Conservation (phyloP, 257 asterid genomes). For the Gentiana straminea region DNA sequence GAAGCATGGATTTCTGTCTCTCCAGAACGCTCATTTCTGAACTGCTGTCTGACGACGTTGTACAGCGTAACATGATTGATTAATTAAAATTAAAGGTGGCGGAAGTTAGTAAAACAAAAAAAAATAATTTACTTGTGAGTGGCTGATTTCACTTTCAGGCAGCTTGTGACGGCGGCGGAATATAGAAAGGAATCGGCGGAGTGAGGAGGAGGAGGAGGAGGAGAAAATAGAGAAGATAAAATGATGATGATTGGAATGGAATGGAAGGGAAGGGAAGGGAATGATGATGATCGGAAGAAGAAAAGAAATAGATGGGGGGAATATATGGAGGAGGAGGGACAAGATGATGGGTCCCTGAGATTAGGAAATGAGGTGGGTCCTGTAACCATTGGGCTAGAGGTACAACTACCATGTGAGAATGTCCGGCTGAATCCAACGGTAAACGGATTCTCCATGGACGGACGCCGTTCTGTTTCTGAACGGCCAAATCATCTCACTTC, state of each 20-base stretch:
- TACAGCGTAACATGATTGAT: slow-evolving; percentile 13
- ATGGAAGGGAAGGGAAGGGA: slow-evolving; percentile 4
- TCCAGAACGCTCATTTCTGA: slow-evolving; percentile 37
- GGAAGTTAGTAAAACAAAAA: neutral
- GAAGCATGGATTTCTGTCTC: slow-evolving; percentile 33
- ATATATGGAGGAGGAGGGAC: slow-evolving; percentile 6
- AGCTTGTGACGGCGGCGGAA: no score
- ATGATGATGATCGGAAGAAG: slow-evolving; percentile 11
- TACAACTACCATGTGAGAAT: slow-evolving; percentile 46
- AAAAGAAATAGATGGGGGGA: slow-evolving; percentile 9
- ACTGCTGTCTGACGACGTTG: slow-evolving; percentile 9
- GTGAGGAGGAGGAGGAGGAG: slow-evolving; percentile 11
- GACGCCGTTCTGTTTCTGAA: neutral
- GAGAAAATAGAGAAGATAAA: neutral
- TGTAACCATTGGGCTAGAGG: slow-evolving; percentile 19
- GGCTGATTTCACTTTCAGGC: no score
- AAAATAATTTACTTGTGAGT: neutral
- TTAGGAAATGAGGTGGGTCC: slow-evolving; percentile 9
- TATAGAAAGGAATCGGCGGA: neutral
- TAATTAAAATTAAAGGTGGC: neutral
- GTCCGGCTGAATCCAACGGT: slow-evolving; percentile 22
- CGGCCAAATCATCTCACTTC: no score
- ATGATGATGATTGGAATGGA: no score
- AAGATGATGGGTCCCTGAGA: slow-evolving; percentile 1
- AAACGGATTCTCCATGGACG: slow-evolving; percentile 7